These are phyloP conservation scores for Quercus tomentella DNA, from an alignment of 331 rosid genomes.

Conservation along the genomic window DNA sequence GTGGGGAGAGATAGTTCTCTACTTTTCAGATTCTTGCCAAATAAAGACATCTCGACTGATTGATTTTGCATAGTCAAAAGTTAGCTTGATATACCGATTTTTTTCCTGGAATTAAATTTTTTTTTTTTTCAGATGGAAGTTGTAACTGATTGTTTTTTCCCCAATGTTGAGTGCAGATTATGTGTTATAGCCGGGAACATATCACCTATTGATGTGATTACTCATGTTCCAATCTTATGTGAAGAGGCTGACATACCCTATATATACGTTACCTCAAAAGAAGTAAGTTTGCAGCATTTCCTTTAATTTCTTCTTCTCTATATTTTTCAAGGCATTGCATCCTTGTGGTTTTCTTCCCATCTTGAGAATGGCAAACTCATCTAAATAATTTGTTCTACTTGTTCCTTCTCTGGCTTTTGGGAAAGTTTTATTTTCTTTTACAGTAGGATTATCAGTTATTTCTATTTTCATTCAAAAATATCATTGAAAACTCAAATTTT, in stretches of 20 bases:
- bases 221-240: conserved; percentile 84
- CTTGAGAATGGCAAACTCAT: not conserved
- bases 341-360: not conserved
- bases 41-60: not conserved
- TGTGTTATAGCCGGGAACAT: conserved; percentile 96
- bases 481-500: not conserved
- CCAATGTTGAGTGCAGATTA: conserved; percentile 38
- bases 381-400: not conserved
- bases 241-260: conserved; percentile 88
- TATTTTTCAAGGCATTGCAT: not conserved
- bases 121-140: not conserved
- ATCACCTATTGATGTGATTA: conserved; percentile 90
- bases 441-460: not conserved
- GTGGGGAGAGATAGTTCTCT: not conserved
- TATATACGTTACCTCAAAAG: conserved; percentile 74
- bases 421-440: not conserved
- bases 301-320: not conserved
- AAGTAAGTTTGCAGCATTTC: conserved; percentile 45
- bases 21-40: not conserved
- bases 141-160: not conserved
- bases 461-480: not conserved
- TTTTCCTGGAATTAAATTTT: not conserved
- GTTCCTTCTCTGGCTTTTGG: not conserved
- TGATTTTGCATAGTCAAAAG: not conserved
- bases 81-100: not conserved